Conservation (phyloP, 108 stramenopile species). For the Cyclostephanos invisitatus region DNA sequence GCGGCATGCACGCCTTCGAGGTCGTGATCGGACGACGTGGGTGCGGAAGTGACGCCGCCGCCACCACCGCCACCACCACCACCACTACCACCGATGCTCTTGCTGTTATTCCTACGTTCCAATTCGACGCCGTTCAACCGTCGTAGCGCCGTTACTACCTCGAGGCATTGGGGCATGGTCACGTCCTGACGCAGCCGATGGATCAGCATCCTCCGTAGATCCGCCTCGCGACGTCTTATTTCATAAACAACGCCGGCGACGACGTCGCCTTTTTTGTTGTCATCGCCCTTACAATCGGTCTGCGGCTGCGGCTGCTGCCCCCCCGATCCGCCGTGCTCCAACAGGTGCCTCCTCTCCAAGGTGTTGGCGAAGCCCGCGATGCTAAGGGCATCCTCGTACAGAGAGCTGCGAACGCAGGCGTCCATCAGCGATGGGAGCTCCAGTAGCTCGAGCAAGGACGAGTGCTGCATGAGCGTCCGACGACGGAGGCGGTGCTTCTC, state of each 20-base stretch:
- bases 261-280: slow-evolving; percentile 58
- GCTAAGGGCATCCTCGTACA: slow-evolving; percentile 85
- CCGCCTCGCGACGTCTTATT: slow-evolving; percentile 75
- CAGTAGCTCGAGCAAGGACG: slow-evolving; percentile 77
- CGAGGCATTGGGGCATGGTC: slow-evolving; percentile 88
- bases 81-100: slow-evolving; percentile 5
- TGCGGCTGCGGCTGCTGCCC: background rate
- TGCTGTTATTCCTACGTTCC: slow-evolving; percentile 54
- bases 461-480: slow-evolving; percentile 82
- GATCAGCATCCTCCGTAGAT: slow-evolving; percentile 76
- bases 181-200: slow-evolving; percentile 73
- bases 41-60: slow-evolving; percentile 6
- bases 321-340: slow-evolving; percentile 17
- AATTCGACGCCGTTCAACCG: slow-evolving; percentile 83
- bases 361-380: slow-evolving; percentile 87
- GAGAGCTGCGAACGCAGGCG: slow-evolving; percentile 80
- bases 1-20: slow-evolving; percentile 74
- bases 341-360: slow-evolving; percentile 74
- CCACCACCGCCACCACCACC: slow-evolving; percentile 6
- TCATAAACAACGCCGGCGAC: slow-evolving; percentile 74
- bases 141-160: slow-evolving; percentile 81
- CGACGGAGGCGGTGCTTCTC: slow-evolving; percentile 83
- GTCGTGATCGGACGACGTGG: slow-evolving; percentile 33
- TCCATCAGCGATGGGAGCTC: slow-evolving; percentile 88
- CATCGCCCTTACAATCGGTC: background rate